phyloP scores from a whole-genome alignment of 1,284 basidiomycete species.

The Ceratobasidium sp. region DNA sequence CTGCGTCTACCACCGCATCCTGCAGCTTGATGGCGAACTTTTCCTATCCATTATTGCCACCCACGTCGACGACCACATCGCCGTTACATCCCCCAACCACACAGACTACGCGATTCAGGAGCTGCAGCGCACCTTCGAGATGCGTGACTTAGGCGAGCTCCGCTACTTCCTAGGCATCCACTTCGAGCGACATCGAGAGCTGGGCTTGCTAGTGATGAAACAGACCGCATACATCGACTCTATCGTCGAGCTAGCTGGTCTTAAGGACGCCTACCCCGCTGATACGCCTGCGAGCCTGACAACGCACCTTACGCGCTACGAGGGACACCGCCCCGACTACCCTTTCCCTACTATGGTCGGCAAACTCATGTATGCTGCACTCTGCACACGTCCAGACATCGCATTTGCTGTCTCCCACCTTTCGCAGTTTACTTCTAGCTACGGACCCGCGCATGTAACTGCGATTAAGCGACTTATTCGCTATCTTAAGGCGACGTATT shows the following conservation, averaged over 20 bases:
- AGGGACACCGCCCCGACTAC: not conserved
- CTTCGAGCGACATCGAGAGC: not conserved
- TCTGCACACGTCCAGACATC: slow-evolving; percentile 41
- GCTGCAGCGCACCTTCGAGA: slow-evolving; percentile 13
- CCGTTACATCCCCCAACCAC: not conserved
- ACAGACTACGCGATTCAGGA: not conserved
- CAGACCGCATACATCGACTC: slow-evolving; percentile 20
- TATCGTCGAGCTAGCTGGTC: slow-evolving; percentile 5
- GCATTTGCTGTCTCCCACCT: slow-evolving; percentile 29
- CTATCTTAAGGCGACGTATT: slow-evolving; percentile 48
- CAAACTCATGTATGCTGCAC: slow-evolving; percentile 42
- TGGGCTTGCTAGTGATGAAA: not conserved
- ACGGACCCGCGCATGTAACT: slow-evolving; percentile 44
- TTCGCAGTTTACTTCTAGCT: slow-evolving; percentile 11
- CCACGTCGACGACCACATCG: slow-evolving; percentile 3
- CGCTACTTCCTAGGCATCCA: slow-evolving; percentile 35
- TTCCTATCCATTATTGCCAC: slow-evolving; percentile 1
- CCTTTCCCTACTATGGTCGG: slow-evolving; percentile 31
- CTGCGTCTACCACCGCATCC: slow-evolving; percentile 13
- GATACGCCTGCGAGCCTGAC: not conserved
- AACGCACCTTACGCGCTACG: not conserved
- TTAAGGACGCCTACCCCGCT: slow-evolving; percentile 9
- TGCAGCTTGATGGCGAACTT: not conserved
- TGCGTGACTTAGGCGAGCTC: slow-evolving; percentile 28
- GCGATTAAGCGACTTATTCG: slow-evolving; percentile 48